Evolutionary conservation across 306 rosid genomes (phyloP).

Genomic region (barrel medic (Medicago truncatula)): MtrunA17r5.0-ANR NC_053043.1:21746001-21746500

Average conservation of each 20-base stretch:
- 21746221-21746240: conserved; percentile 32
- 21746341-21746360: neutral
- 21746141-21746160: neutral
- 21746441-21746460: no score
- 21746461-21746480: no score
- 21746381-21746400: no score
- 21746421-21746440: no score
- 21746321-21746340: conserved; percentile 18
- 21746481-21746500: no score
- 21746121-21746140: neutral
- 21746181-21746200: neutral
- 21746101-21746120: neutral
- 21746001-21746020: neutral
- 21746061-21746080: neutral
- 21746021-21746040: neutral
- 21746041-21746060: neutral
- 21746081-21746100: neutral
- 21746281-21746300: conserved; percentile 4
- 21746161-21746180: neutral
- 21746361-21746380: neutral
- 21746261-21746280: neutral
- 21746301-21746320: conserved; percentile 23
- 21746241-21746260: neutral
- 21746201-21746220: neutral
- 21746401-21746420: no score